Evolutionary conservation across 768 basidiomycete species (phyloP), one percentile per base, ranked within the genome.

Genomic region (Lentinus brumalis): DNA sequence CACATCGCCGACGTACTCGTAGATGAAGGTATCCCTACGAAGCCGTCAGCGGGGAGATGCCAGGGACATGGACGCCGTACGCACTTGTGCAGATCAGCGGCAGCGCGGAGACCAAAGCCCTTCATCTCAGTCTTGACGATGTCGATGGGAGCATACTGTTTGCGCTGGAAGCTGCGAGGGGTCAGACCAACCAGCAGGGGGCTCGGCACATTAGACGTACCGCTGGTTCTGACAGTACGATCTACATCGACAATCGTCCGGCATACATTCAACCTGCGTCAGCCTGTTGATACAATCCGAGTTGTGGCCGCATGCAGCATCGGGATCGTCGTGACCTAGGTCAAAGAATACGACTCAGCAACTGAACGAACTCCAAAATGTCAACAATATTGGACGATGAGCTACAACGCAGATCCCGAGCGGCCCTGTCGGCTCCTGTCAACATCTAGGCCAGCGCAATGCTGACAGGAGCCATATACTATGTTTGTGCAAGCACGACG

Each of bases 1-100:
- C 21, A 99, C 94, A 63, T 99, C 97, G 35, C 97, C 97, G 38
- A 98, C 87, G 71, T 99, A 98, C 74, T 99, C 97, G 72, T 98
- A 98, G 57, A 99, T 91, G 75, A 99, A 94, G 0, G 83, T 66
- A 71, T 98, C 96, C 67, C 96, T 98, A 72, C 9, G 49, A 39
- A 11, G 51, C 9, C 5, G 16, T 38, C 0, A 5, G 42, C 54
- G 6, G 29, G 42, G 41, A 16, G 56, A 31, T 49, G 42, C 26
- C 11, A 12, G 50, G 50, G 35, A 18, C 44, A n/a, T 30, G n/a
- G 40, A 35, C 14, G 4, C 18, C 9, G 41, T 31, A 78, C 87
- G 64, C 68, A 92, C 91, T 81, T 89, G 41, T 76, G 74, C 62
- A 93, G 70, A 73, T 87, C 86, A 59, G 70, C 74, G 56, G 81